These are phyloP conservation scores for Paramecium sexaurelia DNA, from an alignment of 73 alveolate species.

Conservation along the genomic window DNA sequence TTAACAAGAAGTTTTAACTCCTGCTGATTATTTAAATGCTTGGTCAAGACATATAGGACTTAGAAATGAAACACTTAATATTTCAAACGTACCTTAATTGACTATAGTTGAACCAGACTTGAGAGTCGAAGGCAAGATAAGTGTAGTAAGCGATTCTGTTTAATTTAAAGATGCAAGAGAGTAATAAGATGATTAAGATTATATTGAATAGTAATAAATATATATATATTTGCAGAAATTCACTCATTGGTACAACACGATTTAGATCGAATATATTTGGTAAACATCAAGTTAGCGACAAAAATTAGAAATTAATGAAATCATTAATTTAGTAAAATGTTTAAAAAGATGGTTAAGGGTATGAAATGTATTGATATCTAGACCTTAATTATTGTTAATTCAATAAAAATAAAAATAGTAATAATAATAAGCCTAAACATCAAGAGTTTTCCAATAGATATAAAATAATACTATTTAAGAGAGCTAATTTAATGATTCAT, in stretches of 20 bases:
- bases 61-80: slow-evolving; percentile 59
- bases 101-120: slow-evolving; percentile 66
- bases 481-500: background rate
- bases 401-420: background rate
- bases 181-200: slow-evolving; percentile 6
- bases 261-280: slow-evolving; percentile 57
- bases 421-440: background rate
- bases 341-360: slow-evolving; percentile 22
- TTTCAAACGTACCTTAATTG: slow-evolving; percentile 50
- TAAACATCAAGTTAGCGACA: slow-evolving; percentile 51
- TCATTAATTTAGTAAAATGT: slow-evolving; percentile 9
- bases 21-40: slow-evolving; percentile 68
- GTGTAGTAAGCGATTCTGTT: slow-evolving; percentile 54
- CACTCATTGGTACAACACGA: slow-evolving; percentile 51
- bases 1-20: slow-evolving; percentile 63
- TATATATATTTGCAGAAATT: slow-evolving; percentile 41
- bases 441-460: background rate
- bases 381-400: slow-evolving; percentile 37
- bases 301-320: slow-evolving; percentile 35
- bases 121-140: slow-evolving; percentile 61
- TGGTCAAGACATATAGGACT: slow-evolving; percentile 70
- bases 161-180: background rate
- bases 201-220: background rate
- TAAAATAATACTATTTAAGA: background rate
- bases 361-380: background rate